Evolutionary conservation across 306 rosid species (phyloP).

Genomic region (Trifolium repens): DNA sequence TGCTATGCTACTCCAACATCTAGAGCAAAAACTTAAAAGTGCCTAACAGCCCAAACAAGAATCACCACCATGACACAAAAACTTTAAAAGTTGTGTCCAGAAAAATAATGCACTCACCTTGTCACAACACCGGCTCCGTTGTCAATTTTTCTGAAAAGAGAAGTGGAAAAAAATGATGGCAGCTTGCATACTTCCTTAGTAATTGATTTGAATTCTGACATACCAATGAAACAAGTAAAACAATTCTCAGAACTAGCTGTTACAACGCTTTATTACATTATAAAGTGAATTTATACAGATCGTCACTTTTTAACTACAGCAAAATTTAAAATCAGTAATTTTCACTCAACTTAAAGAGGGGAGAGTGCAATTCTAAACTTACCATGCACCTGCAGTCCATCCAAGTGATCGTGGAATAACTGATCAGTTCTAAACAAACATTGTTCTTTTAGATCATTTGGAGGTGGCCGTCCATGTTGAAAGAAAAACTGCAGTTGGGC

Average conservation of each 20-base stretch:
- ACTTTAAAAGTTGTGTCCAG: slow-evolving; percentile 15
- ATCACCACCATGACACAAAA: slow-evolving; percentile 35
- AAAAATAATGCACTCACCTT: slow-evolving; percentile 59
- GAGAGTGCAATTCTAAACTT: slow-evolving; percentile 22
- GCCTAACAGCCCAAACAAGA: slow-evolving; percentile 35
- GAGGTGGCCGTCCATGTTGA: slow-evolving; percentile 83
- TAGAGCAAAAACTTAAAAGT: slow-evolving; percentile 34
- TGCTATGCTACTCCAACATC: slow-evolving; percentile 39
- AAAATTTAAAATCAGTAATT: slow-evolving; percentile 23
- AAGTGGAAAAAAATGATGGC: slow-evolving; percentile 88
- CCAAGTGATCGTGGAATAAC: slow-evolving; percentile 68
- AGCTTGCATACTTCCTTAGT: slow-evolving; percentile 97
- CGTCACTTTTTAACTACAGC: slow-evolving; percentile 1
- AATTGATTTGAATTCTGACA: slow-evolving; percentile 83
- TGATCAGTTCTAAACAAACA: slow-evolving; percentile 64
- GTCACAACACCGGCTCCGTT: slow-evolving; percentile 78
- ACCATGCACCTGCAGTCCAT: slow-evolving; percentile 88
- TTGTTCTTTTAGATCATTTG: slow-evolving; percentile 75
- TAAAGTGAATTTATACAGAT: slow-evolving; percentile 31
- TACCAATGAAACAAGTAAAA: slow-evolving; percentile 47
- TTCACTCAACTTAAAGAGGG: slow-evolving; percentile 27
- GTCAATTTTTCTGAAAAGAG: slow-evolving; percentile 89
- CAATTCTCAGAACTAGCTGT: slow-evolving; percentile 38
- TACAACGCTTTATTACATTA: slow-evolving; percentile 25
- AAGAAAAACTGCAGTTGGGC: slow-evolving; percentile 78